Base-by-base conservation (phyloP, 1,284 basidiomycete species). In the Tilletia horrida region DNA sequence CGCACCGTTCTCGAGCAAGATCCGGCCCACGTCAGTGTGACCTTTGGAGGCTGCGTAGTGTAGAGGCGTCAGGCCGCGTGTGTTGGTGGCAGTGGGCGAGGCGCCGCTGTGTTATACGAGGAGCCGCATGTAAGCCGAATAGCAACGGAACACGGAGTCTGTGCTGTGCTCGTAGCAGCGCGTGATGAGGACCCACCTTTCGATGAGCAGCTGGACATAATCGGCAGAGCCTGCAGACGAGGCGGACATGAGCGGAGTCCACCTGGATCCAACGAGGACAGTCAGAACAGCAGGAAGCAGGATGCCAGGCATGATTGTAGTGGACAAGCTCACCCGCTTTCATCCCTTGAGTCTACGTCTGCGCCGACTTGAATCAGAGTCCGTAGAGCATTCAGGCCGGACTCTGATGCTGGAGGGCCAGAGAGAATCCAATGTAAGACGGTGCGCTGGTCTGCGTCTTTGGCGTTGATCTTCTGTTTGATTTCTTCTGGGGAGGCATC, bases 1-100 rank as follows among this genome's bases (percentile, higher is more conserved):
- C 0, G 69, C 70, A 8, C 73, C 73, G 1, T 64, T 45, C 55
- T 68, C 71, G 18, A 76, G 63, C 18, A 76, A 64, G 18, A 27
- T 29, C 16, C 69, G 67, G n/a, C 68, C 74, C n/a, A 76, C 65
- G 44, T 71, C 74, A 18, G 65, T 25, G 27, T 73, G 71, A 59
- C 73, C 73, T 66, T 74, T 76, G 62, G 68, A 70, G 40, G 71
- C 68, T 2, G 74, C 74, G 57, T 76, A 76, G 63, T 76, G 74
- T 47, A 76, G 62, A 6, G 74, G 64, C 9, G 71, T 74, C 7
- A 70, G 66, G 62, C 66, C 65, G 4, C 66, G 52, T 43, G n/a
- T 13, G 62, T 73, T 76, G 3, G 52, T 25, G 2, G 62, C 66
- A 27, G 35, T 57, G 25, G 71, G 55, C 25, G 55, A 59, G 29